Percentiles rank a stretch among this genome's conserved stretches.
Conservation (phyloP, 1,284 basidiomycete species). For the Rhodotorula sp. region DNA sequence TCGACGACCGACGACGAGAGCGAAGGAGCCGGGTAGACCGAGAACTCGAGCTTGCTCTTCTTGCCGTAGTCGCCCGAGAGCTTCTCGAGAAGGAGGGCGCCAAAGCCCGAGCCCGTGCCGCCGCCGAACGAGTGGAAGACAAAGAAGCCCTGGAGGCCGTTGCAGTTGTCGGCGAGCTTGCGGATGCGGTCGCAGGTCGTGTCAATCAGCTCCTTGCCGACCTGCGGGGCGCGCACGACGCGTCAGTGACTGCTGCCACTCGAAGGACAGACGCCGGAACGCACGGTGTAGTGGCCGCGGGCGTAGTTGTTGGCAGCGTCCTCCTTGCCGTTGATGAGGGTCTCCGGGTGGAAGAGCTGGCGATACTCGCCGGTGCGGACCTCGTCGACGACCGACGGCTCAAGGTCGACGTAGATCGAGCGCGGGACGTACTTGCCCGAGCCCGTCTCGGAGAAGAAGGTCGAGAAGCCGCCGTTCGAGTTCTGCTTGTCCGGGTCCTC, state of each 20-base stretch:
- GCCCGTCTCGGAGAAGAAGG: slow-evolving; percentile 90
- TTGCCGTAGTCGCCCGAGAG: slow-evolving; percentile 98
- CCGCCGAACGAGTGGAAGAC: slow-evolving; percentile 98
- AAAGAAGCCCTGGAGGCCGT: slow-evolving; percentile 98
- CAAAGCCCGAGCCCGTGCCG: slow-evolving; percentile 98
- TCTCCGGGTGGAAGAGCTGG: slow-evolving; percentile 97
- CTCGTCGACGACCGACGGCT: slow-evolving; percentile 91
- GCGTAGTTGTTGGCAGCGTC: slow-evolving; percentile 99
- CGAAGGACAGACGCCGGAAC: slow-evolving; percentile 57
- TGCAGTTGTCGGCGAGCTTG: slow-evolving; percentile 86
- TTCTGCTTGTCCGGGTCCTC: slow-evolving; percentile 40
- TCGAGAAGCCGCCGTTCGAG: slow-evolving; percentile 86
- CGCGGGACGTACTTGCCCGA: slow-evolving; percentile 96
- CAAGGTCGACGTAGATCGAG: slow-evolving; percentile 76
- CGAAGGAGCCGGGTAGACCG: slow-evolving; percentile 66
- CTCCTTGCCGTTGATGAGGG: slow-evolving; percentile 98
- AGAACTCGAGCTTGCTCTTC: slow-evolving; percentile 99
- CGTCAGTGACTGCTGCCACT: slow-evolving; percentile 4
- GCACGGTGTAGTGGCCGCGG: slow-evolving; percentile 89
- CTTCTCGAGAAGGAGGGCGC: slow-evolving; percentile 92
- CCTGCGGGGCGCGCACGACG: slow-evolving; percentile 12
- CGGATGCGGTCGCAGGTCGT: slow-evolving; percentile 94
- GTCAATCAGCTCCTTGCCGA: slow-evolving; percentile 59
- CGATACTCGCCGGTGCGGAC: slow-evolving; percentile 93
- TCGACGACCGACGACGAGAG: slow-evolving; percentile 85